Percentiles rank a stretch among this genome's conserved stretches.
Evolutionary conservation across 106 monocot genomes (phyloP).

Genomic region (Allium sativum): DNA sequence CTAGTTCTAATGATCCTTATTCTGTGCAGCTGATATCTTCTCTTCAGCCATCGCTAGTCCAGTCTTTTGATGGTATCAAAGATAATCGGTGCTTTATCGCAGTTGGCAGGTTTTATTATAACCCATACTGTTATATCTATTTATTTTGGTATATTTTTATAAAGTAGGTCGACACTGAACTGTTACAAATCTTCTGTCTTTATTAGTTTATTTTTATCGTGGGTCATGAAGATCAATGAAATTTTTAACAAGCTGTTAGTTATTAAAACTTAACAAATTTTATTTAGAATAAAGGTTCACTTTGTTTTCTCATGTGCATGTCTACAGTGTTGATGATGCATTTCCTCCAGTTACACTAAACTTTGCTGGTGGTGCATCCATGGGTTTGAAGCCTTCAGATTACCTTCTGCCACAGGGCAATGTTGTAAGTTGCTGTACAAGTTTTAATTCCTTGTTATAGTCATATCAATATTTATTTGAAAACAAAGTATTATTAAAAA

Average conservation of each 20-base stretch:
- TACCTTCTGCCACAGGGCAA: conserved; percentile 81
- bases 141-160: no score
- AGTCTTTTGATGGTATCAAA: conserved; percentile 25
- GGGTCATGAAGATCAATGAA: no score
- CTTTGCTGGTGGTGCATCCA: conserved; percentile 58
- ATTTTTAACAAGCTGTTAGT: no score
- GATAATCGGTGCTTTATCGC: conserved; percentile 69
- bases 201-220: no score
- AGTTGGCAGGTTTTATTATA: conserved; percentile 41
- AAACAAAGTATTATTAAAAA: not conserved
- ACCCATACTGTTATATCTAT: no score
- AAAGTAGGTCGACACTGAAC: no score
- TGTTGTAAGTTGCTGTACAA: conserved; percentile 42
- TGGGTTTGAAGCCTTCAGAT: conserved; percentile 68
- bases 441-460: not conserved
- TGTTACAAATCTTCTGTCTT: no score
- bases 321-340: conserved; percentile 40
- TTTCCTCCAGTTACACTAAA: conserved; percentile 70
- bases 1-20: no score
- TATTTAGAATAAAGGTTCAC: no score
- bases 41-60: conserved; percentile 26
- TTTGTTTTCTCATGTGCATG: no score
- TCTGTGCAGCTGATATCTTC: conserved; percentile 5
- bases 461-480: not conserved
- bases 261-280: no score